Evolutionary conservation across 176 grass and related monocot species (phyloP).

Genomic region (Oryza brachyantha): DNA sequence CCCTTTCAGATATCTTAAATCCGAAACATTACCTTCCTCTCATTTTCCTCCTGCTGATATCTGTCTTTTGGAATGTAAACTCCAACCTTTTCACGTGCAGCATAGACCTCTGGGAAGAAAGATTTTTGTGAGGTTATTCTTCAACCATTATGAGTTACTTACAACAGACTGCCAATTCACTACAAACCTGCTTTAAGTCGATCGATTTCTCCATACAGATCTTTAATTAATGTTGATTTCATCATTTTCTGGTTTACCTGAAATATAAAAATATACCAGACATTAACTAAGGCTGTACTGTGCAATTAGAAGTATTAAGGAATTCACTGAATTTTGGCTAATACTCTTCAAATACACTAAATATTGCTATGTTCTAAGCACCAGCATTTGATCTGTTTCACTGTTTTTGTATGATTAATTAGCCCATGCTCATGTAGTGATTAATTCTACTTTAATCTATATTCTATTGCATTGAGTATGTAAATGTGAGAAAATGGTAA

Average conservation of each 20-base stretch:
- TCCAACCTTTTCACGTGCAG: slow-evolving; percentile 91
- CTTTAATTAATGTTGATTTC: slow-evolving; percentile 99
- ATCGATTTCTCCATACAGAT: slow-evolving; percentile 98
- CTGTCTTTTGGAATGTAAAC: slow-evolving; percentile 97
- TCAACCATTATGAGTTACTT: slow-evolving; percentile 19
- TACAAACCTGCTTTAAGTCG: slow-evolving; percentile 86
- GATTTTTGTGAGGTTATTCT: slow-evolving; percentile 25
- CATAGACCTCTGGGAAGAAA: slow-evolving; percentile 82
- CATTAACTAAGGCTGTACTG: slow-evolving; percentile 1
- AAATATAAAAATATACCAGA: slow-evolving; percentile 8
- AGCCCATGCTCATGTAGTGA: background rate
- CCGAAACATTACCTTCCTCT: slow-evolving; percentile 77
- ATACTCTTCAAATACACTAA: background rate
- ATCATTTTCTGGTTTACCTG: slow-evolving; percentile 99
- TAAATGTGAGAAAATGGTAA: slow-evolving; percentile 20
- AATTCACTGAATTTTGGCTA: background rate
- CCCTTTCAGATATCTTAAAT: background rate
- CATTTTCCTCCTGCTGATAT: slow-evolving; percentile 82
- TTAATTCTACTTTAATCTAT: background rate
- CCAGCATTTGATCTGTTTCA: background rate
- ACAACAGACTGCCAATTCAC: background rate
- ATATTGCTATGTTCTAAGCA: background rate
- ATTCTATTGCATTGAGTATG: background rate
- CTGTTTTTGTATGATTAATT: background rate
- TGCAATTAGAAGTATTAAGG: background rate